Base-by-base conservation (phyloP, 2,329 filamentous ascomycete species). In the Hymenoscyphus repandus region DNA sequence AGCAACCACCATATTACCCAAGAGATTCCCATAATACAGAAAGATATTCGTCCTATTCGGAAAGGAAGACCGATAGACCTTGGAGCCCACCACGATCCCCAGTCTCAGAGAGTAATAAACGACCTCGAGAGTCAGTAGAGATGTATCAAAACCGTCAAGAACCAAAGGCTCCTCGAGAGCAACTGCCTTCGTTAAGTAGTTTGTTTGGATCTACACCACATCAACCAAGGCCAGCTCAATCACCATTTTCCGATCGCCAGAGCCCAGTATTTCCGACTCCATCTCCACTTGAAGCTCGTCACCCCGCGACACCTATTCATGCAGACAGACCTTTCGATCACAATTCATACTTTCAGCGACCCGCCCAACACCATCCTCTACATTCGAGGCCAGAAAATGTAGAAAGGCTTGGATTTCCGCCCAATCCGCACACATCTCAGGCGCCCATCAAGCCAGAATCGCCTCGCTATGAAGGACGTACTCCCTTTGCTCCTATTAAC, bases 141-240 rank as follows among this genome's bases (percentile, higher is more conserved):
- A 59, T 63, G 55, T 62, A 62, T 54, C 55, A 54, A 39, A 51
- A 46, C 40, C 54, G 45, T 6, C 56, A 55, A 49, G 54, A 63
- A 32, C 51, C 57, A 20, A 60, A 61, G 11, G 37, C 53, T 31
- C 46, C 55, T 22, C 56, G 64, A 57, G 64, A 67, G 54, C 59
- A 60, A 22, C 55, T 68, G 3, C 65, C 65, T 39, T 59, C 65
- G 12, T 47, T 68, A 38, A 68, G 62, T 47, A 66, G 64, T 51
- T 42, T 68, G 6, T 65, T 67, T 59, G 61, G 53, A 13, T 56
- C 62, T 20, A 41, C 56, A 41, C 33, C 55, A 47, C 55, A 55
- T 40, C 58, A 49, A 48, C 51, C 30, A 33, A 52, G 55, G 38
- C 57, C 59, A 20, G 50, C 57, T 41, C 58, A 56, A 34, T 62